phyloP scores from a whole-genome alignment of 306 rosid species.

The Macrotyloma uniflorum region DNA sequence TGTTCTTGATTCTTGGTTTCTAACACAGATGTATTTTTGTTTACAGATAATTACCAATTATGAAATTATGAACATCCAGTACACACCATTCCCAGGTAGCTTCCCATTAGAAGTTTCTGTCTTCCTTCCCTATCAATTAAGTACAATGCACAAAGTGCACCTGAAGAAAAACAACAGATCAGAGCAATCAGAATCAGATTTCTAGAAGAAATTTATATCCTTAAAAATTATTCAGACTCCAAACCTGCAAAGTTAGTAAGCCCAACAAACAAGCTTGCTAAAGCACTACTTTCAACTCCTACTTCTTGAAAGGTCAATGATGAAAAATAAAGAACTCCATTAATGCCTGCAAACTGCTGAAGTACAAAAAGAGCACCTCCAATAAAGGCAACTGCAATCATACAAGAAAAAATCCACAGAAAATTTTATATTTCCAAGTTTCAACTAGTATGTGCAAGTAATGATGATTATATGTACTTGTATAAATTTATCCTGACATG shows the following conservation, averaged over 20 bases:
- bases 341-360: conserved; percentile 93
- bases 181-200: conserved; percentile 38
- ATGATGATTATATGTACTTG: conserved; percentile 9
- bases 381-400: conserved; percentile 74
- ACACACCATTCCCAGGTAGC: conserved; percentile 86
- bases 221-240: conserved; percentile 27
- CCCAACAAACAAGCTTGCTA: conserved; percentile 82
- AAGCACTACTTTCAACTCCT: conserved; percentile 71
- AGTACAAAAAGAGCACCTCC: conserved; percentile 85
- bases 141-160: conserved; percentile 78
- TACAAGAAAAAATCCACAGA: conserved; percentile 34
- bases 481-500: conserved; percentile 14
- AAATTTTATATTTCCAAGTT: conserved; percentile 23
- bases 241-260: conserved; percentile 86
- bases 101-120: conserved; percentile 76
- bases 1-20: neutral
- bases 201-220: conserved; percentile 31
- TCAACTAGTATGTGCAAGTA: neutral
- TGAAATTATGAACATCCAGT: conserved; percentile 8
- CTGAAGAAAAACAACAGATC: conserved; percentile 49
- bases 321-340: conserved; percentile 91
- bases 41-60: conserved; percentile 13
- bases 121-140: conserved; percentile 86
- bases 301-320: conserved; percentile 85
- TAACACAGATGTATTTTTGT: neutral